Evolutionary conservation across 1,284 basidiomycete genomes (phyloP).

Genomic region (Ganoderma resinaceum): DNA sequence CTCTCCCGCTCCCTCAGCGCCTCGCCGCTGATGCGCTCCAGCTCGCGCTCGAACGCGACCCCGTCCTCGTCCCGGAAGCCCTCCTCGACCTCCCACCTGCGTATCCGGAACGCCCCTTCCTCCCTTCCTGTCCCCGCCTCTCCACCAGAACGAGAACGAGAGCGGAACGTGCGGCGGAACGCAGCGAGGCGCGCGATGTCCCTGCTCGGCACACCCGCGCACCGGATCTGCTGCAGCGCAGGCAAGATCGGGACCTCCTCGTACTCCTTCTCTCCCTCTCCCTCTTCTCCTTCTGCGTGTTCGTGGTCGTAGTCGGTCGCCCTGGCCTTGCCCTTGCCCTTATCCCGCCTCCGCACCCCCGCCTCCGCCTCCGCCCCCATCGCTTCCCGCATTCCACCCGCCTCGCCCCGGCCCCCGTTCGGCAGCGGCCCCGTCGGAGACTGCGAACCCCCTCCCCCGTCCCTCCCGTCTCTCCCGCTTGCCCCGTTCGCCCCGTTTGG

Average conservation of each 20-base stretch:
- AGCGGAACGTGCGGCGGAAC: constrained; percentile 24
- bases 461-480: too few species aligned
- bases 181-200: constrained; percentile 30
- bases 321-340: constrained; percentile 17
- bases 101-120: constrained; percentile 20
- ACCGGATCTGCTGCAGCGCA: constrained; percentile 31
- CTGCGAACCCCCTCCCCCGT: background rate
- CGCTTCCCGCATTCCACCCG: background rate
- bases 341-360: constrained; percentile 10
- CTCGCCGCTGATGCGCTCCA: constrained; percentile 17
- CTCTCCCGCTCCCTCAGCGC: constrained; percentile 13
- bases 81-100: constrained; percentile 36
- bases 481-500: too few species aligned
- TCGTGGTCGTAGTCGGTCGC: background rate
- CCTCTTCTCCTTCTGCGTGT: too few species aligned
- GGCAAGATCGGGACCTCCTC: constrained; percentile 34
- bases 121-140: background rate
- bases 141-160: background rate
- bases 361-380: background rate
- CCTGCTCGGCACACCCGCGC: constrained; percentile 33
- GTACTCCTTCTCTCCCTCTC: background rate
- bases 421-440: background rate
- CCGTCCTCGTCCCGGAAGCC: constrained; percentile 32
- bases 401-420: background rate
- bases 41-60: constrained; percentile 29